A percentile compares a stretch with the other conserved stretches of the same genome.
These are phyloP conservation scores for Pseudogymnoascus sp. DNA, from an alignment of 2,329 filamentous ascomycete species.

Conservation along the genomic window DNA sequence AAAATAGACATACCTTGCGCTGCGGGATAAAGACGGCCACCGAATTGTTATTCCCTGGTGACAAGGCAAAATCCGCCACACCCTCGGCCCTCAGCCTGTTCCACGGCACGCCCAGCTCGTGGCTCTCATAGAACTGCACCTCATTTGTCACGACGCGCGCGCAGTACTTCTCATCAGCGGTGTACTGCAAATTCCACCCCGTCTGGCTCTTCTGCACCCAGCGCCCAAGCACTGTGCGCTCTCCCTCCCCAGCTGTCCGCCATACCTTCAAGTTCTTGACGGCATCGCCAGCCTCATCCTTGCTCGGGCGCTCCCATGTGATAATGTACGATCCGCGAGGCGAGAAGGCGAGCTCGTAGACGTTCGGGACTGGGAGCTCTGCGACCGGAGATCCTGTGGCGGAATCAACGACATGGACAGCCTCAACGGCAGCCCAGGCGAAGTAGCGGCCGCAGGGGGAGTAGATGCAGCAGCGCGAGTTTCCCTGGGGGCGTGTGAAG, in stretches of 20 bases:
- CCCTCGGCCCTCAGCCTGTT: conserved; percentile 93
- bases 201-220: conserved; percentile 96
- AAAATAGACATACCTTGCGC: conserved; percentile 60
- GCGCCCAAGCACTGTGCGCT: conserved; percentile 69
- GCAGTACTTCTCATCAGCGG: conserved; percentile 84
- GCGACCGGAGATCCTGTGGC: conserved; percentile 66
- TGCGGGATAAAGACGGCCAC: conserved; percentile 94
- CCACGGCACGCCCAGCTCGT: conserved; percentile 79
- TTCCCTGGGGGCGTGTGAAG: conserved; percentile 83
- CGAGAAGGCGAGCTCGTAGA: conserved; percentile 93
- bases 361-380: conserved; percentile 68
- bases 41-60: conserved; percentile 81
- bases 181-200: conserved; percentile 97
- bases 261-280: conserved; percentile 97
- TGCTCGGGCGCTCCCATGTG: conserved; percentile 88
- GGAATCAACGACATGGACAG: conserved; percentile 77
- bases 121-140: conserved; percentile 91
- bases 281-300: conserved; percentile 89
- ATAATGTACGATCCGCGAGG: conserved; percentile 87
- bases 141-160: conserved; percentile 93
- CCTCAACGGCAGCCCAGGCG: conserved; percentile 84
- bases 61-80: conserved; percentile 79
- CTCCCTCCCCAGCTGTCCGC: conserved; percentile 58
- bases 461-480: conserved; percentile 89
- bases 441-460: conserved; percentile 94